phyloP scores from a whole-genome alignment of 1,284 basidiomycete genomes.

The Apiotrichum sp. region DNA sequence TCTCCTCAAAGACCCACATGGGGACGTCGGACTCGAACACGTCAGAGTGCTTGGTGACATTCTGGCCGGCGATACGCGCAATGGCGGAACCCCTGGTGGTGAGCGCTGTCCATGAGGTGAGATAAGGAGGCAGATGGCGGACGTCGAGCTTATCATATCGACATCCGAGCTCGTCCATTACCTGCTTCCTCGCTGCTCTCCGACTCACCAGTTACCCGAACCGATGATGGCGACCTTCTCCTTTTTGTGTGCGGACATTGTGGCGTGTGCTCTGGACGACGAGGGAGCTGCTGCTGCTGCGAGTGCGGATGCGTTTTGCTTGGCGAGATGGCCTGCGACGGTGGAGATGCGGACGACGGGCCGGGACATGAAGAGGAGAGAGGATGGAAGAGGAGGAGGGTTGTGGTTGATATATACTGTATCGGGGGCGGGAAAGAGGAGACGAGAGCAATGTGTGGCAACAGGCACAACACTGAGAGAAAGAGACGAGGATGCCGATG shows the following conservation, averaged over 20 bases:
- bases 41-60: constrained; percentile 48
- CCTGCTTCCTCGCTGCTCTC: not conserved
- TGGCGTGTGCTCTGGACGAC: not conserved
- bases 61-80: constrained; percentile 51
- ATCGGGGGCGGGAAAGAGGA: too few species aligned
- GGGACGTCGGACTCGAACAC: constrained; percentile 48
- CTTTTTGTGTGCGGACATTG: constrained; percentile 31
- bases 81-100: constrained; percentile 53
- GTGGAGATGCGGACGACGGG: not conserved
- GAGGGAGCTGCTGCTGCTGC: not conserved
- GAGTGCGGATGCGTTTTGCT: not conserved
- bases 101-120: not conserved
- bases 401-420: not conserved
- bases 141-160: not conserved
- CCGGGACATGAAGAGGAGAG: not conserved
- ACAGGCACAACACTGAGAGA: too few species aligned
- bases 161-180: too few species aligned
- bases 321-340: not conserved
- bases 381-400: not conserved
- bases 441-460: too few species aligned
- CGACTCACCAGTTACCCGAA: constrained; percentile 45
- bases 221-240: constrained; percentile 56
- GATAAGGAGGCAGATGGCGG: not conserved
- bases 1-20: constrained; percentile 53
- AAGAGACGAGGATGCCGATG: too few species aligned